Evolutionary conservation across 345 rosid genomes (phyloP).

Genomic region (Salix purpurea): DNA sequence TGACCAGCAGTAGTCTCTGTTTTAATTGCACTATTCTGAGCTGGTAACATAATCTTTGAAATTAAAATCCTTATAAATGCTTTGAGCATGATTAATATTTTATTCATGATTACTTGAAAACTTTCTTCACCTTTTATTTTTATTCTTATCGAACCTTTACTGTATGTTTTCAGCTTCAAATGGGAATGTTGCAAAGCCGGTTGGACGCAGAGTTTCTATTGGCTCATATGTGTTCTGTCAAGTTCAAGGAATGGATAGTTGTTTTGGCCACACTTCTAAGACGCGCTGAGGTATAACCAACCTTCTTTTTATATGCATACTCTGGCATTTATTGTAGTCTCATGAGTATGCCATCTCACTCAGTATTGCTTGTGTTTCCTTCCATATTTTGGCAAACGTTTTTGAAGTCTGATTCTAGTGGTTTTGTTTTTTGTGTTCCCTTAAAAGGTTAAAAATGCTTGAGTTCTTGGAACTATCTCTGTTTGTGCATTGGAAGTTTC

Average conservation of each 20-base stretch:
- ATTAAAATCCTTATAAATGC: background rate
- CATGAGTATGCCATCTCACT: background rate
- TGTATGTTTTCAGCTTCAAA: slow-evolving; percentile 65
- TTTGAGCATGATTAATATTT: background rate
- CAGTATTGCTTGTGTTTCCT: background rate
- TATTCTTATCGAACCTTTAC: background rate
- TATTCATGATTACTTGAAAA: background rate
- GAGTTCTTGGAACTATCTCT: background rate
- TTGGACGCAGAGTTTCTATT: slow-evolving; percentile 92
- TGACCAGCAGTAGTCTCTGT: background rate
- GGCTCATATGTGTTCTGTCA: slow-evolving; percentile 98
- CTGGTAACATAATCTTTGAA: background rate
- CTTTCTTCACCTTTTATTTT: background rate
- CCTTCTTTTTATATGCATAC: background rate
- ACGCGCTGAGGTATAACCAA: slow-evolving; percentile 67
- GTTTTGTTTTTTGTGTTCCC: background rate
- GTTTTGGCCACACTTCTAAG: slow-evolving; percentile 90
- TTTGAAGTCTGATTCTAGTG: background rate
- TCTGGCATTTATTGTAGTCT: background rate
- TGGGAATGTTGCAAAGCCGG: slow-evolving; percentile 88
- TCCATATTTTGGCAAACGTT: background rate
- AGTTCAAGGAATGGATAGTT: slow-evolving; percentile 98
- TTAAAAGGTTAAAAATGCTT: background rate
- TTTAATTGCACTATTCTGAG: background rate
- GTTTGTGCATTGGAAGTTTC: background rate